Conservation (phyloP, 169 alveolate species). For the Sarcocystis neurona region DNA sequence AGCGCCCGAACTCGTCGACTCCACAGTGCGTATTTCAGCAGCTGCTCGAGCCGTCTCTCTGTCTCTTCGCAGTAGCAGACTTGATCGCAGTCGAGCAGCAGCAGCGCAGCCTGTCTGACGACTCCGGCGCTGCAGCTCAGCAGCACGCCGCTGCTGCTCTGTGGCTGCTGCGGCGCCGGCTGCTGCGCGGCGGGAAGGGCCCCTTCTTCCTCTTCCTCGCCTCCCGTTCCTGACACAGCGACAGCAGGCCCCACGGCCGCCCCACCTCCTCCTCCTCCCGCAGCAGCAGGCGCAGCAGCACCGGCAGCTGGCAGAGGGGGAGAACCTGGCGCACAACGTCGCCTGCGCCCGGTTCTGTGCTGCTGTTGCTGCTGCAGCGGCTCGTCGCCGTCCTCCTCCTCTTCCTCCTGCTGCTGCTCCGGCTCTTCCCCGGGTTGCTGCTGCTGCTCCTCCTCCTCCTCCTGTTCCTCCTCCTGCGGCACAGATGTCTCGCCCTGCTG, state of each 20-base stretch:
- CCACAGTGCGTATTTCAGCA: conserved; percentile 64
- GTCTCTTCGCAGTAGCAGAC: conserved; percentile 55
- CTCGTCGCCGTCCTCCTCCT: too few species aligned
- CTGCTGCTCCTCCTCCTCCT: conserved; percentile 33
- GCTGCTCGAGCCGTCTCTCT: conserved; percentile 63
- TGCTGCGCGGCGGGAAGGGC: background rate
- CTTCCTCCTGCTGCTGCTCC: too few species aligned
- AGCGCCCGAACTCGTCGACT: conserved; percentile 46
- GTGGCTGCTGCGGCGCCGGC: background rate
- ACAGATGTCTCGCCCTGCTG: background rate
- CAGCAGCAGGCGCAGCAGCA: too few species aligned
- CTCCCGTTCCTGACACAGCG: too few species aligned
- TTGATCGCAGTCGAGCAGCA: conserved; percentile 63
- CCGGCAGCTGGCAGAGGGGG: too few species aligned
- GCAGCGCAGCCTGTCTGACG: conserved; percentile 63
- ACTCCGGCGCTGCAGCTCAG: conserved; percentile 56
- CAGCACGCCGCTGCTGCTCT: conserved; percentile 5
- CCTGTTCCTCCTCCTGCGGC: background rate
- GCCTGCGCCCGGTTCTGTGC: conserved; percentile 29
- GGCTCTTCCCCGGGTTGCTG: too few species aligned
- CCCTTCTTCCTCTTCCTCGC: background rate
- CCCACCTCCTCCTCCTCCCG: too few species aligned
- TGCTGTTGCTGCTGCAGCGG: conserved; percentile 30
- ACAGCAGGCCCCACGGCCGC: too few species aligned
- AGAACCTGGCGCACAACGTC: too few species aligned